Evolutionary conservation across 306 rosid species (phyloP), one percentile per base, ranked within the genome.

Genomic region (Sphenostylis stenocarpa): DNA sequence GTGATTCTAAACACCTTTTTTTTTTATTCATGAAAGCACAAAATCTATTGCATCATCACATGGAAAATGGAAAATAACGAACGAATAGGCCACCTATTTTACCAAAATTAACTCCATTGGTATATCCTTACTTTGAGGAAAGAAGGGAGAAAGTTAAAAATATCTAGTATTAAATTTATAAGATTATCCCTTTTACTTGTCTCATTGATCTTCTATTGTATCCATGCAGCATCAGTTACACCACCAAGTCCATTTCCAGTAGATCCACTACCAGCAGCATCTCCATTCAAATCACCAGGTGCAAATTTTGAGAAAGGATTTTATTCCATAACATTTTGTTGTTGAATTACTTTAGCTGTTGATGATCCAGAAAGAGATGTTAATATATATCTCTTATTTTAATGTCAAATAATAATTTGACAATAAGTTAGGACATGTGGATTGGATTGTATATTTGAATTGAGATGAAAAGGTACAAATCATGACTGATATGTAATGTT

Each of bases 251-350:
- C 81, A 86, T 53, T 78, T 73, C 91, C 91, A 17, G 73, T 65
- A 70, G 82, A 76, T 79, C 84, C 88, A 28, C 89, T 70, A 77
- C 93, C 88, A 4, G 84, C 68, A 66, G 44, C 56, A 31, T 33
- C 93, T 70, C 93, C 96, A 13, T 44, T 79, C 19, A 73, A 78
- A 49, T 70, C 81, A 75, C 85, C 86, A 73, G 94, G 97, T 89
- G 83, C 63, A 70, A 7, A 70, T 56, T 82, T 68, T 38, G 15
- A 39, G 20, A 49, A 31, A 44, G 17, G 41, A 63, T 21, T 68
- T 51, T 56, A 26, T 68, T 75, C 47, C 51, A 20, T 60, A 41
- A 17, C 3, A 24, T 24, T 45, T 64, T 52, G 58, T 80, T 66
- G 13, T 64, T 64, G 73, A 70, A 77, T 41, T 43, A 65, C 21